Conservation (phyloP, 2,329 filamentous ascomycete genomes). For the Colletotrichum trifolii region DNA sequence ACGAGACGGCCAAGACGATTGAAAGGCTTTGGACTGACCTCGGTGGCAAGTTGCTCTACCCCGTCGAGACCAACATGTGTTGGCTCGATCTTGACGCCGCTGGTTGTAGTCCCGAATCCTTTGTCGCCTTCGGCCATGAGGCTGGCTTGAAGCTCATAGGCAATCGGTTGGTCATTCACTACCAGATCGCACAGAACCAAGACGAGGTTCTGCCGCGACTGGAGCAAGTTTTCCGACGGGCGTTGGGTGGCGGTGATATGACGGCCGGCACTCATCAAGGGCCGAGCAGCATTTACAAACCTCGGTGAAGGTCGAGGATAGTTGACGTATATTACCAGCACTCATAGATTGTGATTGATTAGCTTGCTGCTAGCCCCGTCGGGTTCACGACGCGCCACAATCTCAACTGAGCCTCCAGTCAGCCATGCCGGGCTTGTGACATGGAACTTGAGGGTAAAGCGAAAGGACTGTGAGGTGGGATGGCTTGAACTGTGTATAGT, state of each 20-base stretch:
- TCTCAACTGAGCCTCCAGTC: no score
- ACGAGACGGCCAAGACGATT: conserved; percentile 71
- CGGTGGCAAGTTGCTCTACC: conserved; percentile 75
- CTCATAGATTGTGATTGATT: no score
- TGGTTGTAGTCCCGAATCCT: conserved; percentile 53
- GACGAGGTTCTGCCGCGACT: conserved; percentile 70
- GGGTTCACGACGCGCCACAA: no score
- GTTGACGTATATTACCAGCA: no score
- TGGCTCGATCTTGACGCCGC: conserved; percentile 80
- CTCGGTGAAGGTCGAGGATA: neutral
- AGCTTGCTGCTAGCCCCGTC: no score
- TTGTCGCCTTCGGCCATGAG: conserved; percentile 53
- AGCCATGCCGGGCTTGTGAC: no score
- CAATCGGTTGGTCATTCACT: conserved; percentile 59
- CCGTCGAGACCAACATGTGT: conserved; percentile 91
- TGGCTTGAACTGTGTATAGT: no score
- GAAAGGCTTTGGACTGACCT: conserved; percentile 77
- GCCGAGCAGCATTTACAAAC: conserved; percentile 37
- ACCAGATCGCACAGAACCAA: conserved; percentile 70
- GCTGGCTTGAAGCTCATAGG: conserved; percentile 55
- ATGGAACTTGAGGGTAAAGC: no score
- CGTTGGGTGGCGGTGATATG: conserved; percentile 41
- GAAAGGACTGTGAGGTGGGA: no score
- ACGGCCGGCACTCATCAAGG: neutral
- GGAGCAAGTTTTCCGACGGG: conserved; percentile 63